Base-by-base conservation (phyloP, 495 filamentous ascomycete species). In the Penicillium argentinense region DNA sequence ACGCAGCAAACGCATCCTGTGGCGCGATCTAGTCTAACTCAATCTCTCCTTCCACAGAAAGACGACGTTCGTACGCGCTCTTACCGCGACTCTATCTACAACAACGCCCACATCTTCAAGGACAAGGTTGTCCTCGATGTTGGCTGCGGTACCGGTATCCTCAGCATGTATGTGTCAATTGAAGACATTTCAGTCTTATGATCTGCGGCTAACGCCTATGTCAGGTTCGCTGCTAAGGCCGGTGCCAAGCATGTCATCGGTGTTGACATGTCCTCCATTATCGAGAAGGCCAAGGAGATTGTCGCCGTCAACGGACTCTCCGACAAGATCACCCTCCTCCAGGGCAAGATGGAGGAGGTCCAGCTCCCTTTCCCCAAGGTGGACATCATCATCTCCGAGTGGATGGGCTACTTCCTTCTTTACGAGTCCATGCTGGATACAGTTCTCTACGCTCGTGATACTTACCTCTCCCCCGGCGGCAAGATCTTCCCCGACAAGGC, bases 401-500 rank as follows among this genome's bases (percentile, higher is more conserved):
- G 93, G 93, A 99, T 99, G 93, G 93, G 93, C 34, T 99, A 99
- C 75, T 95, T 93, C 73, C 80, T 99, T 34, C 81, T 97, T 30
- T 99, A 97, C 73, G 93, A 99, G 78, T 88, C 86, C 73, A 99
- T 99, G 93, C 73, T 99, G 47, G 92, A 96, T 49, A 95, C 88
- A 27, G 95, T 99, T 11, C 82, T 99, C 29, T 95, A 87, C 64
- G 93, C 93, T 14, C 82, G 93, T 56, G 92, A 99, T 77, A 81
- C 75, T 47, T 99, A 97, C 73, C 85, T 99, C 27, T 76, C 70
- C 38, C 82, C 86, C 12, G 88, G 82, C 51, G 93, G 93, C 23
- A 77, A 95, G 47, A 91, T 97, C 48, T 92, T 96, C 58, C 91
- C 91, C 14, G 89, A 89, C 64, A 91, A 92, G 74, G 86, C 87